These are phyloP conservation scores for Ustilago crameri DNA, from an alignment of 1,284 basidiomycete genomes.

Conservation along the genomic window DNA sequence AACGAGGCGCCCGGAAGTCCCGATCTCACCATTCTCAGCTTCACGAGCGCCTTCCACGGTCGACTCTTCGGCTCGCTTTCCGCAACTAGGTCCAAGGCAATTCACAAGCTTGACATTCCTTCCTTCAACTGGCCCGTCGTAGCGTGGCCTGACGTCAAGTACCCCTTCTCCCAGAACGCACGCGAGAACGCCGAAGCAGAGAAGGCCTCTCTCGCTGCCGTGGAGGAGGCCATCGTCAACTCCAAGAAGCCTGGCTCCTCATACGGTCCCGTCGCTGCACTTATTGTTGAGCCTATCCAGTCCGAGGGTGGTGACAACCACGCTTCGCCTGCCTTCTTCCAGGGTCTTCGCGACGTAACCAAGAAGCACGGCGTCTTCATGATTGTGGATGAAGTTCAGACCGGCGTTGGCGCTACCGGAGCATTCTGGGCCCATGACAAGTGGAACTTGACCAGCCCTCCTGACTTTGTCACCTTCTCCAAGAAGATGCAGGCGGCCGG, in stretches of 20 bases:
- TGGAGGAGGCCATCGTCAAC: constrained; percentile 69
- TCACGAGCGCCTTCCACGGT: constrained; percentile 70
- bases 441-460: constrained; percentile 70
- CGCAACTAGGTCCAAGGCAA: constrained; percentile 70
- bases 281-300: constrained; percentile 73
- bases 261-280: constrained; percentile 71
- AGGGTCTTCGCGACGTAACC: constrained; percentile 70
- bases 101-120: constrained; percentile 74
- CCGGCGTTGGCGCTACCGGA: constrained; percentile 73
- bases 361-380: constrained; percentile 70
- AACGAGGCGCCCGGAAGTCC: constrained; percentile 72
- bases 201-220: constrained; percentile 62
- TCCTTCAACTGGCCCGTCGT: constrained; percentile 73
- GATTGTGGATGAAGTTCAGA: constrained; percentile 73
- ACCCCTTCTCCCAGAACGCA: constrained; percentile 70
- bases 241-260: constrained; percentile 64
- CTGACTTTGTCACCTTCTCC: constrained; percentile 73
- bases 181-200: constrained; percentile 70
- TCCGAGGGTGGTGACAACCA: constrained; percentile 74
- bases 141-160: constrained; percentile 72
- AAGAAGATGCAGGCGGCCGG: constrained; percentile 69
- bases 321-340: constrained; percentile 72
- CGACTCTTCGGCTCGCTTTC: constrained; percentile 69
- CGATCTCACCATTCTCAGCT: constrained; percentile 71
- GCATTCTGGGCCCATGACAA: constrained; percentile 74